Evolutionary conservation across 106 monocot species (phyloP), one percentile per base, ranked within the genome.

Genomic region (Amphibolis antarctica): DNA sequence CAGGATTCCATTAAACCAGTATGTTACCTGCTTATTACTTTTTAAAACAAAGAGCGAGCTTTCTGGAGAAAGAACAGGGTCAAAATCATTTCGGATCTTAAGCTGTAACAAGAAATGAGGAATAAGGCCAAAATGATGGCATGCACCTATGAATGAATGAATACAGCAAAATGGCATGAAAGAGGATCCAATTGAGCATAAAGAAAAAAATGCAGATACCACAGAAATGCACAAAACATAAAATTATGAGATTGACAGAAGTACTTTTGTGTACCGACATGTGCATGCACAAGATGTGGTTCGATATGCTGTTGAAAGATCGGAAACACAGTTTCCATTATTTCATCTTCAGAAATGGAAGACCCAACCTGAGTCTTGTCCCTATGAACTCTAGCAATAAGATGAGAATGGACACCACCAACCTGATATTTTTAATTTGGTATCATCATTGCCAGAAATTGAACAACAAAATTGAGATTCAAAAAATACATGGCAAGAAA

Each of bases 221-320:
- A 17, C 10, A 28, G n/a, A 13, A 29, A 7, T 9, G 10, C 42
- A 18, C 42, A 27, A 22, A 46, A 63, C 25, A 63, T 45, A 23
- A 63, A 22, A 63, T 44, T 14, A 46, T 17, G 28, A n/a, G 63
- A 25, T 31, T 46, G 15, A 71, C 7, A 55, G 23, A 49, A 69
- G 12, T 58, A 60, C 3, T 24, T n/a, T 44, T 21, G 22, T 85
- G 80, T 85, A 89, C 96, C 76, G 84, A 96, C 96, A 96, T 96
- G 96, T 63, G 96, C 96, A 96, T 96, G 89, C 42, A 96, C 84
- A 78, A 96, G 84, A 85, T 96, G 96, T 28, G 96, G 96, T 72
- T 96, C 96, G 52, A 96, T 96, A 63, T 89, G 75, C 49, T 84
- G 79, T 71, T 89, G 96, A 74, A 96, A 96, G 73, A 89, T 89